phyloP scores from a whole-genome alignment of 495 filamentous ascomycete genomes.

The Pyronema omphalodes region DNA sequence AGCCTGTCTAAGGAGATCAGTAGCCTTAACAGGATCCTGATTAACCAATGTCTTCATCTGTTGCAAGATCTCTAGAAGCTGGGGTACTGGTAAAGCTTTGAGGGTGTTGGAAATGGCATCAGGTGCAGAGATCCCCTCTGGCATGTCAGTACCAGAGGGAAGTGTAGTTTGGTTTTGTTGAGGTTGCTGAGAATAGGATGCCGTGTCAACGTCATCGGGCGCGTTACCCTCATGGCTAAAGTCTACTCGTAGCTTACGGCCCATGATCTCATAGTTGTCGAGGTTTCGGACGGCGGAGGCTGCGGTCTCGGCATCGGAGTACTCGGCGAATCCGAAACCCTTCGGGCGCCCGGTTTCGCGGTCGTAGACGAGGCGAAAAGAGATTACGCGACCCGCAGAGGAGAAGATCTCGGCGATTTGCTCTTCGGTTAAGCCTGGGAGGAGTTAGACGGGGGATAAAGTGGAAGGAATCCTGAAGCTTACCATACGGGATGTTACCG shows the following conservation, averaged over 20 bases:
- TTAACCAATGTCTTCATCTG: slow-evolving; percentile 85
- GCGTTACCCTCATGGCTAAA: slow-evolving; percentile 69
- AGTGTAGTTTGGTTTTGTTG: slow-evolving; percentile 28
- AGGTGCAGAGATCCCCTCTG: slow-evolving; percentile 58
- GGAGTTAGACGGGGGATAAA: background rate
- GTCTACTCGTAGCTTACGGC: slow-evolving; percentile 80
- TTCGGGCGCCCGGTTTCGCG: slow-evolving; percentile 87
- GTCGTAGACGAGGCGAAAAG: slow-evolving; percentile 89
- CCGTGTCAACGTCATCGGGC: slow-evolving; percentile 26
- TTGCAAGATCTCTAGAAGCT: slow-evolving; percentile 81
- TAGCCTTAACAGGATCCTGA: slow-evolving; percentile 63
- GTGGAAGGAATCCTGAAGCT: background rate
- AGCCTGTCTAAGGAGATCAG: slow-evolving; percentile 70
- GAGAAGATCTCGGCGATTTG: slow-evolving; percentile 83
- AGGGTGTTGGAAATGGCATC: slow-evolving; percentile 86
- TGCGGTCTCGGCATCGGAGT: slow-evolving; percentile 72
- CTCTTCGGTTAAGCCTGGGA: slow-evolving; percentile 72
- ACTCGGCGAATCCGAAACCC: slow-evolving; percentile 92
- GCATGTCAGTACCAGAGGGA: slow-evolving; percentile 66
- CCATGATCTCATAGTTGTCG: slow-evolving; percentile 92
- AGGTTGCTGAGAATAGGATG: slow-evolving; percentile 18
- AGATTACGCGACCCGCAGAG: slow-evolving; percentile 70
- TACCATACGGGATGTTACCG: slow-evolving; percentile 64
- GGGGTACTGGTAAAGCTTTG: slow-evolving; percentile 61
- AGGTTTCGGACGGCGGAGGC: slow-evolving; percentile 89